A percentile compares a stretch with the other conserved stretches of the same genome.
Conservation (phyloP, 2,329 filamentous ascomycete species). For the Aspergillus amoenus region DNA sequence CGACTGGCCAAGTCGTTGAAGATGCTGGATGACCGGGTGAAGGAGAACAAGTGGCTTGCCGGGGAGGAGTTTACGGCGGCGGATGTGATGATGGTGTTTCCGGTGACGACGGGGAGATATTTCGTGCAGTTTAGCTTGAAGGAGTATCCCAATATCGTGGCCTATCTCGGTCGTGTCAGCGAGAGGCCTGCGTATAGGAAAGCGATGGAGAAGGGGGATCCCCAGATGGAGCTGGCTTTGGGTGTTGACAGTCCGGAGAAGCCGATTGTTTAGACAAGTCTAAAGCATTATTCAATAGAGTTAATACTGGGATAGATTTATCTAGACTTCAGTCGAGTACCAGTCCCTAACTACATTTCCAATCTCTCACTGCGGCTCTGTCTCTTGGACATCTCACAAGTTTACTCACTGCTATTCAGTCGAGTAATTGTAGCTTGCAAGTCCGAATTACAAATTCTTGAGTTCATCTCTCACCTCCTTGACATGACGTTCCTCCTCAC, state of each 20-base stretch:
- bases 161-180: slow-evolving; percentile 48
- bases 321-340: no score
- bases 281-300: no score
- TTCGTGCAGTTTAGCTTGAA: slow-evolving; percentile 49
- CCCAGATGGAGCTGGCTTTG: slow-evolving; percentile 42
- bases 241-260: slow-evolving; percentile 12
- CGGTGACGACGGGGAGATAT: slow-evolving; percentile 60
- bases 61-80: slow-evolving; percentile 64
- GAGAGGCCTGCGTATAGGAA: slow-evolving; percentile 48
- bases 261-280: not conserved
- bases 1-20: slow-evolving; percentile 42
- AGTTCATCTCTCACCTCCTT: not conserved
- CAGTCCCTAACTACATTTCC: no score
- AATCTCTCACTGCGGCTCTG: no score
- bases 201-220: slow-evolving; percentile 53
- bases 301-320: no score
- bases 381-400: no score
- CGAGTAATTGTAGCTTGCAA: not conserved
- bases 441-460: not conserved
- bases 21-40: slow-evolving; percentile 53
- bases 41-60: slow-evolving; percentile 51
- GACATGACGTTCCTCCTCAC: not conserved
- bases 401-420: no score
- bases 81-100: slow-evolving; percentile 64
- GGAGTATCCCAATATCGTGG: slow-evolving; percentile 45